phyloP scores from a whole-genome alignment of 306 rosid genomes.

The Geum urbanum region DNA sequence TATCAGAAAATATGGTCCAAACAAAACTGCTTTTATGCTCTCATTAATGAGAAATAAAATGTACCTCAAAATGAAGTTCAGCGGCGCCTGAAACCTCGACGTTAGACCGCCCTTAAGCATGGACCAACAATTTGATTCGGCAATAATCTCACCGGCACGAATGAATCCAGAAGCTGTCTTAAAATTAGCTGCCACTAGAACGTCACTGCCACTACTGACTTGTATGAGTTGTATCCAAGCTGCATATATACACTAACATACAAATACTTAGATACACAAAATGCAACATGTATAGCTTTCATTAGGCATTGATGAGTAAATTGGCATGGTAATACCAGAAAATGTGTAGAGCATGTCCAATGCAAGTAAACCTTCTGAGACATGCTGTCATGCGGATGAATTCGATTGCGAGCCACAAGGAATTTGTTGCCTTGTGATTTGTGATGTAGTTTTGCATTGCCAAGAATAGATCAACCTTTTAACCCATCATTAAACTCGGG shows the following conservation, averaged over 20 bases:
- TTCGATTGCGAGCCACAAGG: conserved; percentile 55
- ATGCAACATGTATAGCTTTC: too few species aligned
- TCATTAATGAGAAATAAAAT: not conserved
- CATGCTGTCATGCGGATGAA: conserved; percentile 37
- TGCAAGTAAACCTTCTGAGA: conserved; percentile 48
- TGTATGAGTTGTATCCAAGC: conserved; percentile 66
- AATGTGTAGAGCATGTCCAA: conserved; percentile 44
- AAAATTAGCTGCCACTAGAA: conserved; percentile 39
- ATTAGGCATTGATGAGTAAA: too few species aligned
- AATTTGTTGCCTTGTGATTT: conserved; percentile 49
- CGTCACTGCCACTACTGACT: conserved; percentile 33
- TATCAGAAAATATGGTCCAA: too few species aligned
- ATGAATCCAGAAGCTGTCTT: conserved; percentile 38
- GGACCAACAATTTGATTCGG: conserved; percentile 68
- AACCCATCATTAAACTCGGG: conserved; percentile 59
- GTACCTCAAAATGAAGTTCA: conserved; percentile 66
- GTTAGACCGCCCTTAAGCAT: conserved; percentile 80
- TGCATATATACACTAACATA: conserved; percentile 9
- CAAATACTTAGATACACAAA: not conserved
- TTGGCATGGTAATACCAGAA: too few species aligned
- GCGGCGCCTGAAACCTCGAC: conserved; percentile 44
- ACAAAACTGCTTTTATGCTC: not conserved
- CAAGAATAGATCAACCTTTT: conserved; percentile 57
- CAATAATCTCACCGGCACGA: too few species aligned
- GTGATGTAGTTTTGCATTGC: conserved; percentile 39